Evolutionary conservation across 768 basidiomycete species (phyloP).

Genomic region (Tricholoma hemisulphureum): DNA sequence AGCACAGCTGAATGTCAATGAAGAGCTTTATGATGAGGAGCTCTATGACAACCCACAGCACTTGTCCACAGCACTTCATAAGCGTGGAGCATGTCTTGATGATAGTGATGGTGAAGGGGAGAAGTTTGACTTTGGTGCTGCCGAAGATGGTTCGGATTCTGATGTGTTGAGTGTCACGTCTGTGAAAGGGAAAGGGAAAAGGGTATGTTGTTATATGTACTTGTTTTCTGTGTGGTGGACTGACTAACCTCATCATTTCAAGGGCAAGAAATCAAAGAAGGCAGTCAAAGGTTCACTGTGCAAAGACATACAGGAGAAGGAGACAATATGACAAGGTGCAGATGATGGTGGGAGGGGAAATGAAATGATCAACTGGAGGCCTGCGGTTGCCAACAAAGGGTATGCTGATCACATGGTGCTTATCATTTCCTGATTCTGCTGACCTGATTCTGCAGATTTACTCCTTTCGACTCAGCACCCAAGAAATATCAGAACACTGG

Average conservation of each 20-base stretch:
- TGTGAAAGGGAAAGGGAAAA: not conserved
- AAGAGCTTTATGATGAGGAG: not conserved
- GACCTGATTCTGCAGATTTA: constrained; percentile 1
- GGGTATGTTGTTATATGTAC: not conserved
- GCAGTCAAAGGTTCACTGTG: constrained; percentile 3
- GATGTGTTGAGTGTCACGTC: not conserved
- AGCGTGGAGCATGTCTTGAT: not conserved
- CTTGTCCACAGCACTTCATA: not conserved
- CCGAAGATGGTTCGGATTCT: not conserved
- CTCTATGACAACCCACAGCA: not conserved
- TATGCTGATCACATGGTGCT: constrained; percentile 1
- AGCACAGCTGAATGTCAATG: constrained; percentile 6
- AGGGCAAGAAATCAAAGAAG: not conserved
- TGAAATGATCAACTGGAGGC: not conserved
- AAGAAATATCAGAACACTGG: constrained; percentile 9
- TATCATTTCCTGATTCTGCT: not conserved
- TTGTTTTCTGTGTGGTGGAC: not conserved
- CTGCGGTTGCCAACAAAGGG: not conserved
- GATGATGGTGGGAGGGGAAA: constrained; percentile 2
- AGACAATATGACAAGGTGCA: constrained; percentile 1
- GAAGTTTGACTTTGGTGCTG: constrained; percentile 4
- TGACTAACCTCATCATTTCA: not conserved
- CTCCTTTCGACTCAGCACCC: constrained; percentile 2
- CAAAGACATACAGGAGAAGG: constrained; percentile 9
- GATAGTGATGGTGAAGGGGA: not conserved